Conservation (phyloP, 306 rosid species). For the Vachellia pachyceras region DNA sequence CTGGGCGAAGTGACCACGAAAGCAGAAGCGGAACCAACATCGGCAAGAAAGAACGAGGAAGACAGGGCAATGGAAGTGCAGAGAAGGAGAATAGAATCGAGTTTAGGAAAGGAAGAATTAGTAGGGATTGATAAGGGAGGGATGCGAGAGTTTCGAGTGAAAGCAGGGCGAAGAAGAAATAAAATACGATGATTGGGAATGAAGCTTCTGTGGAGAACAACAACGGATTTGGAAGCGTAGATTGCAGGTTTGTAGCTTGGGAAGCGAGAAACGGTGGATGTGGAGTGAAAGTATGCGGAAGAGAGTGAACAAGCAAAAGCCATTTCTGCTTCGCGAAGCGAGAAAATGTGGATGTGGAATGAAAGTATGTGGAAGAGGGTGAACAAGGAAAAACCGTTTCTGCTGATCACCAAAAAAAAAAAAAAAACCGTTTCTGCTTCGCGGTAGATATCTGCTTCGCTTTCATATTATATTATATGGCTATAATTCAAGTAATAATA, state of each 20-base stretch:
- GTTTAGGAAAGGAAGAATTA: not conserved
- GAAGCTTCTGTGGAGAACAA: not conserved
- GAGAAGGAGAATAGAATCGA: not conserved
- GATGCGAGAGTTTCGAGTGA: not conserved
- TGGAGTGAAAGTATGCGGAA: not conserved
- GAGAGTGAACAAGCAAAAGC: not conserved
- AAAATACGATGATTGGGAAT: not conserved
- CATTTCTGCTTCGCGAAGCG: not conserved
- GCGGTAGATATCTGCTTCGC: not conserved
- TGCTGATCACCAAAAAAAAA: too few species aligned
- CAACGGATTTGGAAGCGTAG: not conserved
- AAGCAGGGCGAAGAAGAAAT: not conserved
- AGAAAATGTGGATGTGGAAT: not conserved
- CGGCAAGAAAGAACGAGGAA: not conserved
- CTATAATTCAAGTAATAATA: too few species aligned
- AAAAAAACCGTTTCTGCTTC: not conserved
- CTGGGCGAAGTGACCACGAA: not conserved
- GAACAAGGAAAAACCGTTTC: not conserved
- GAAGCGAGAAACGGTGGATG: not conserved
- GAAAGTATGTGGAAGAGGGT: not conserved
- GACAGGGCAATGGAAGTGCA: not conserved
- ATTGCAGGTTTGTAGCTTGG: not conserved
- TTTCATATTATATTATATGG: not conserved
- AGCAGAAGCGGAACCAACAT: constrained; percentile 7
- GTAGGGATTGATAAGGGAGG: not conserved